phyloP scores from a whole-genome alignment of 768 basidiomycete species.

The Xerocomellus amylosporus region DNA sequence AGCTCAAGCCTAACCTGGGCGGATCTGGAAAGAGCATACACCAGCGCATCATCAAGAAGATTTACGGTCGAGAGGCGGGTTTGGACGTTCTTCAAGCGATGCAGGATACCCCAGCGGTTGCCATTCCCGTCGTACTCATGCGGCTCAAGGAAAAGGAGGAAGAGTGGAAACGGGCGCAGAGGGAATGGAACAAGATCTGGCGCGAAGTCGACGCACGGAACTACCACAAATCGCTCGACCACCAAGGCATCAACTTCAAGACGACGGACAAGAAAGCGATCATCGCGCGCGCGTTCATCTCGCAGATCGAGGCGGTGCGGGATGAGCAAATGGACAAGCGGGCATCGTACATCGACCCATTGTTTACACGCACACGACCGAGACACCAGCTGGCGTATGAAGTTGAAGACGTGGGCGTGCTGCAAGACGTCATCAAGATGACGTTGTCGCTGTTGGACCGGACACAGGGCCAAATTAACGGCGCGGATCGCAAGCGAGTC shows the following conservation, averaged over 20 bases:
- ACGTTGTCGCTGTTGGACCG: constrained; percentile 90
- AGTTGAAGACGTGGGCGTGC: constrained; percentile 67
- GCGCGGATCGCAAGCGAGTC: constrained; percentile 72
- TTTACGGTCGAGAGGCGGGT: constrained; percentile 87
- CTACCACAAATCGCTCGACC: constrained; percentile 90
- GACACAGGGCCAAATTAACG: constrained; percentile 69
- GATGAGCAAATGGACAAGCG: constrained; percentile 79
- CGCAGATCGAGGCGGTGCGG: constrained; percentile 79
- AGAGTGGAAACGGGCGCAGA: constrained; percentile 95
- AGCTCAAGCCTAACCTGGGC: constrained; percentile 84
- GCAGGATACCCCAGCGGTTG: constrained; percentile 87
- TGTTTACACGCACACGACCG: constrained; percentile 58
- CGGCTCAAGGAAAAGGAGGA: constrained; percentile 96
- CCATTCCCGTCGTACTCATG: constrained; percentile 85
- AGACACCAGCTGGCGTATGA: constrained; percentile 79
- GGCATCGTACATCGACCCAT: constrained; percentile 54
- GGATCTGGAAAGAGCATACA: constrained; percentile 86
- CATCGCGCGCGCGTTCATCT: constrained; percentile 71
- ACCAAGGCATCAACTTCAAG: constrained; percentile 91
- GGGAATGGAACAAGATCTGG: constrained; percentile 99
- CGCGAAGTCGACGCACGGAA: constrained; percentile 93
- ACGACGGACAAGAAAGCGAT: constrained; percentile 83
- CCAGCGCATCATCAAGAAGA: constrained; percentile 92
- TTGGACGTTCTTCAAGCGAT: constrained; percentile 80
- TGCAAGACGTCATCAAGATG: constrained; percentile 88